Percentiles rank a stretch among this genome's conserved stretches.
These are phyloP conservation scores for Globisporangium nunn DNA, from an alignment of 352 stramenopile species.

Conservation along the genomic window DNA sequence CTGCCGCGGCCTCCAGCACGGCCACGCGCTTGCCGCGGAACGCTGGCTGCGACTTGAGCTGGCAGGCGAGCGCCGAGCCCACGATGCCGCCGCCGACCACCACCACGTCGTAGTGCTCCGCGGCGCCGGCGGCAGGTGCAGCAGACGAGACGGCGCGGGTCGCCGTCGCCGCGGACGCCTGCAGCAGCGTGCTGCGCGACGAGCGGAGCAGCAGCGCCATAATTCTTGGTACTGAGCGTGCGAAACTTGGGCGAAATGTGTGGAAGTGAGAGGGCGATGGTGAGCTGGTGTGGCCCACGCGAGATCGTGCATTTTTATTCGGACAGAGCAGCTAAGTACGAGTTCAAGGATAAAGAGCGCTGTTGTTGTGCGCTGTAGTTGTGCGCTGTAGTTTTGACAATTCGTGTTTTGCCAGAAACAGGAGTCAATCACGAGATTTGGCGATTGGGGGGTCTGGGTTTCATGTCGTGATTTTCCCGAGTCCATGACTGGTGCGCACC, in stretches of 20 bases:
- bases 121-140: constrained; percentile 13
- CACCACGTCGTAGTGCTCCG: constrained; percentile 65
- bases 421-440: too few relatives aligned
- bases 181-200: background rate
- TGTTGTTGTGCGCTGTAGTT: too few relatives aligned
- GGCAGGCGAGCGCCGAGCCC: constrained; percentile 70
- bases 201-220: constrained; percentile 2
- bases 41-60: constrained; percentile 68
- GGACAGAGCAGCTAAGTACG: background rate
- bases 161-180: background rate
- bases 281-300: too few relatives aligned
- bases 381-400: too few relatives aligned
- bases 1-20: constrained; percentile 56
- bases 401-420: too few relatives aligned
- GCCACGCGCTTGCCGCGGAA: constrained; percentile 78
- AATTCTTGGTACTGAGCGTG: too few relatives aligned
- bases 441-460: too few relatives aligned
- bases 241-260: too few relatives aligned
- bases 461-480: too few relatives aligned
- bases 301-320: background rate
- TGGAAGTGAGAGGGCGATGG: background rate
- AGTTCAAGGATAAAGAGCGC: background rate
- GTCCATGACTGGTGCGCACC: too few relatives aligned
- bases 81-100: constrained; percentile 82
- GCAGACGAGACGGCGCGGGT: constrained; percentile 4